Evolutionary conservation across 257 asterid genomes (phyloP).

Genomic region (Cordia subcordata): DNA sequence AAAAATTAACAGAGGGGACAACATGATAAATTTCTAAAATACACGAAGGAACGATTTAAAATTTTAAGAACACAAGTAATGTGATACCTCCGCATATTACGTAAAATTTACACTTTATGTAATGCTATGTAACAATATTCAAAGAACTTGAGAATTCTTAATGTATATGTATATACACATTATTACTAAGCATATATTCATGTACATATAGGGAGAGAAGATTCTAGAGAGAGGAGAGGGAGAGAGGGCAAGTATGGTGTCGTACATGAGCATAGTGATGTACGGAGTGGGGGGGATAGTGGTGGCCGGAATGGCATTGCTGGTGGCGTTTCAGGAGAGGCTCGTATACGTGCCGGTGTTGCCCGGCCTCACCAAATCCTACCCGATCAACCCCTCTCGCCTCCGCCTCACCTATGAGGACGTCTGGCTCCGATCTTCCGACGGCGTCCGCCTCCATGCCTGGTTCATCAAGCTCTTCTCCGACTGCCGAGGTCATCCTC

Average conservation of each 20-base stretch:
- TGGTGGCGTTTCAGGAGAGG: conserved; percentile 93
- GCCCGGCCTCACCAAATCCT: conserved; percentile 87
- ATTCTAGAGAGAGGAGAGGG: conserved; percentile 1
- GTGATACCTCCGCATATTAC: too few species aligned
- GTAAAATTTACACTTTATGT: too few species aligned
- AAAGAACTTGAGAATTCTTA: too few species aligned
- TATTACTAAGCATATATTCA: neutral
- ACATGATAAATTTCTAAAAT: too few species aligned
- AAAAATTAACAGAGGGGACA: too few species aligned
- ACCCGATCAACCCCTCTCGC: conserved; percentile 89
- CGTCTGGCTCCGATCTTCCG: conserved; percentile 96
- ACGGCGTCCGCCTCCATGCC: conserved; percentile 94
- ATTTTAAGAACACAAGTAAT: too few species aligned
- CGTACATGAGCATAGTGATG: conserved; percentile 57
- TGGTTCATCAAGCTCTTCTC: conserved; percentile 89
- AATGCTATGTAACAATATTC: too few species aligned
- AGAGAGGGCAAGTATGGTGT: conserved; percentile 46
- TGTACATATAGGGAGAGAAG: neutral
- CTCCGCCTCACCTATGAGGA: conserved; percentile 79
- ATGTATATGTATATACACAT: too few species aligned
- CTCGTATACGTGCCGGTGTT: conserved; percentile 93
- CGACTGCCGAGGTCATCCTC: conserved; percentile 55
- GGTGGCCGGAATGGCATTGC: conserved; percentile 88
- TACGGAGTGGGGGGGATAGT: conserved; percentile 90
- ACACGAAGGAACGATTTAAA: too few species aligned